Evolutionary conservation across 2,329 filamentous ascomycete genomes (phyloP).

Genomic region (Penicillium sp.): DNA sequence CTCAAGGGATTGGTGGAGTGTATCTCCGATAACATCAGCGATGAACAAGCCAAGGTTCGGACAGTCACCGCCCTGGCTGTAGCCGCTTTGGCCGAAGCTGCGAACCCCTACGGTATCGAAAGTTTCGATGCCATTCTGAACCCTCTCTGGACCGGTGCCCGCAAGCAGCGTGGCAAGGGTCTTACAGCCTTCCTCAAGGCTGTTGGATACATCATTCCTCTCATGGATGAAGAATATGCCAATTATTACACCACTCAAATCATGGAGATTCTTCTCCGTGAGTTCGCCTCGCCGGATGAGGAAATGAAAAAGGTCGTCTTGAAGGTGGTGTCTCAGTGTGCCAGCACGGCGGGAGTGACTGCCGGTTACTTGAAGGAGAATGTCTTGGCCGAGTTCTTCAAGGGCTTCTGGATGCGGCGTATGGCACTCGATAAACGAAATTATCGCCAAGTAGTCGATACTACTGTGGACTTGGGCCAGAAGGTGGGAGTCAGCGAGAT

Average conservation of each 20-base stretch:
- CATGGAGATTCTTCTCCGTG: constrained; percentile 94
- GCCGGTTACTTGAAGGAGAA: constrained; percentile 92
- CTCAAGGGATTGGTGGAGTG: constrained; percentile 95
- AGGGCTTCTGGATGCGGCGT: constrained; percentile 94
- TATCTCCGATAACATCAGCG: constrained; percentile 91
- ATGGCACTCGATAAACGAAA: constrained; percentile 98
- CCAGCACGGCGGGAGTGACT: constrained; percentile 90
- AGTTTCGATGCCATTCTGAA: constrained; percentile 98
- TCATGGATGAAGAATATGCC: constrained; percentile 99
- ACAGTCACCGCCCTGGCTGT: constrained; percentile 95
- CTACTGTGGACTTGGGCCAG: constrained; percentile 91
- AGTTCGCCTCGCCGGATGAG: constrained; percentile 95
- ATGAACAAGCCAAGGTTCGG: constrained; percentile 95
- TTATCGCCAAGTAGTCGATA: constrained; percentile 96
- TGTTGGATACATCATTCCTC: constrained; percentile 93
- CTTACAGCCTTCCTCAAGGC: constrained; percentile 95
- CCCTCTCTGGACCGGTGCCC: constrained; percentile 91
- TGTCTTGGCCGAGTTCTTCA: constrained; percentile 94
- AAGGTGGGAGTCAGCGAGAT: constrained; percentile 98
- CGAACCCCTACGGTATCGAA: constrained; percentile 97
- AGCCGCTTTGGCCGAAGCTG: constrained; percentile 89
- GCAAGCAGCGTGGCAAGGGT: constrained; percentile 94
- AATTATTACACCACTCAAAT: constrained; percentile 99
- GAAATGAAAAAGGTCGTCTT: constrained; percentile 99
- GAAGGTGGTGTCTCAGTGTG: constrained; percentile 95